These are phyloP conservation scores for Syncephalastrum racemosum DNA, from an alignment of 371 early-diverging fungal genomes.

Conservation along the genomic window DNA sequence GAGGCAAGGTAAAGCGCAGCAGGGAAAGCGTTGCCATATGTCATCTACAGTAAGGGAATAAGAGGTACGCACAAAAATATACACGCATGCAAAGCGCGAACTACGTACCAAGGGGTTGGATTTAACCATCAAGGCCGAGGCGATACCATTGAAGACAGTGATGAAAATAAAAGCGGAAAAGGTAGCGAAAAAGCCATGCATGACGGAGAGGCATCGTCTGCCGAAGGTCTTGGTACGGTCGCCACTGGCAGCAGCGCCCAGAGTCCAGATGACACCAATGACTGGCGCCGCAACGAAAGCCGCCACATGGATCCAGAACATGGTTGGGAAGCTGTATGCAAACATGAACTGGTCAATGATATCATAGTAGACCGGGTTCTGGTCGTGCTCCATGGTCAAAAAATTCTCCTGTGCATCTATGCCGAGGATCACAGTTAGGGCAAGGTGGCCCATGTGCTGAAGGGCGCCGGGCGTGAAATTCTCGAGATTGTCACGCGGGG, in stretches of 20 bases:
- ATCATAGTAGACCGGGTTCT: slow-evolving; percentile 52
- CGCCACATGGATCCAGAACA: slow-evolving; percentile 37
- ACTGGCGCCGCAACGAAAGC: slow-evolving; percentile 37
- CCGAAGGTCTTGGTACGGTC: slow-evolving; percentile 11
- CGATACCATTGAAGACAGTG: slow-evolving; percentile 11
- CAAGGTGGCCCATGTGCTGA: slow-evolving; percentile 68
- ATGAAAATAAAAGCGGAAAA: slow-evolving; percentile 20
- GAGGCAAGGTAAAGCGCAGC: slow-evolving; percentile 15
- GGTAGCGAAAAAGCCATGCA: slow-evolving; percentile 30
- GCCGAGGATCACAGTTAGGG: slow-evolving; percentile 36
- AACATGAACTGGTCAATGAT: slow-evolving; percentile 52
- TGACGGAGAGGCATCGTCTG: slow-evolving; percentile 12
- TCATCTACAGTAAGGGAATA: slow-evolving; percentile 16
- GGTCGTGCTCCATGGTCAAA: slow-evolving; percentile 24
- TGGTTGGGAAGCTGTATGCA: slow-evolving; percentile 44
- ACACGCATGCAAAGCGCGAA: background rate
- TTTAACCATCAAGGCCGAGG: slow-evolving; percentile 17
- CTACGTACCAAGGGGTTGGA: slow-evolving; percentile 34
- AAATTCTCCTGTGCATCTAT: slow-evolving; percentile 43
- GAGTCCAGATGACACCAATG: slow-evolving; percentile 27
- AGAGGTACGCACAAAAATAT: background rate
- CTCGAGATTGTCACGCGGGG: slow-evolving; percentile 56
- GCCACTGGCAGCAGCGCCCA: background rate
- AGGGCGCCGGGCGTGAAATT: slow-evolving; percentile 46
- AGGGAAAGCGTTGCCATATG: slow-evolving; percentile 41